Conservation (phyloP, 805 yeast genomes). For the Barnettozyma sucrosica region DNA sequence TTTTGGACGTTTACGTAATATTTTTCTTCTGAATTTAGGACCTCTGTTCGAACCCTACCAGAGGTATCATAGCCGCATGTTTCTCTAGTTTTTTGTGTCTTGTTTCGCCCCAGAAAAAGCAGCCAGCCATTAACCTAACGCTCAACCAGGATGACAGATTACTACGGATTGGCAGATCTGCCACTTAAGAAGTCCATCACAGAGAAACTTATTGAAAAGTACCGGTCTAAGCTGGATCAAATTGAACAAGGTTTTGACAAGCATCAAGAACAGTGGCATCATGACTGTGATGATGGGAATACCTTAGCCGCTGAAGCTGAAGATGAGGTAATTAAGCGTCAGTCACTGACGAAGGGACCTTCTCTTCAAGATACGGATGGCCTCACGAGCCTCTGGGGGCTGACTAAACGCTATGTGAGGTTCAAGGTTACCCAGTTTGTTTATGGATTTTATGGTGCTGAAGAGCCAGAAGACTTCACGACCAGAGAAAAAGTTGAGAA, state of each 20-base stretch:
- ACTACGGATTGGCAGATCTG: constrained; percentile 11
- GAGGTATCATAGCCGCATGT: no score
- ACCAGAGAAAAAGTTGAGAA: constrained; percentile 34
- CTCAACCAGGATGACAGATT: constrained; percentile 10
- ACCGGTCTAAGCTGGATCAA: constrained; percentile 12
- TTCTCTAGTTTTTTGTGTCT: no score
- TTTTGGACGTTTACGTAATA: not conserved
- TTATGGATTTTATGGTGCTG: constrained; percentile 7
- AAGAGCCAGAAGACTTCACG: constrained; percentile 14
- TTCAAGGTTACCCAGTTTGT: not conserved
- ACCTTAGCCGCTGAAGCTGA: not conserved
- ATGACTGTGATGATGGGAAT: not conserved
- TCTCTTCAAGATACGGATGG: not conserved
- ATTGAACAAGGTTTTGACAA: constrained; percentile 7
- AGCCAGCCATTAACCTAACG: not conserved
- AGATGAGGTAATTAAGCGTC: not conserved
- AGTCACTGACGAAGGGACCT: not conserved
- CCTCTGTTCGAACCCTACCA: not conserved
- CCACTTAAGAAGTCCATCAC: constrained; percentile 13
- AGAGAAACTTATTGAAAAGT: constrained; percentile 14
- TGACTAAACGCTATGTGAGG: constrained; percentile 6
- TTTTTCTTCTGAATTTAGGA: not conserved
- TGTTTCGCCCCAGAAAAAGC: not conserved
- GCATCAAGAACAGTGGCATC: not conserved
- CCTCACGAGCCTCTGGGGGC: constrained; percentile 3